Evolutionary conservation across 2,329 filamentous ascomycete species (phyloP).

Genomic region (Colletotrichum theobromicola): DNA sequence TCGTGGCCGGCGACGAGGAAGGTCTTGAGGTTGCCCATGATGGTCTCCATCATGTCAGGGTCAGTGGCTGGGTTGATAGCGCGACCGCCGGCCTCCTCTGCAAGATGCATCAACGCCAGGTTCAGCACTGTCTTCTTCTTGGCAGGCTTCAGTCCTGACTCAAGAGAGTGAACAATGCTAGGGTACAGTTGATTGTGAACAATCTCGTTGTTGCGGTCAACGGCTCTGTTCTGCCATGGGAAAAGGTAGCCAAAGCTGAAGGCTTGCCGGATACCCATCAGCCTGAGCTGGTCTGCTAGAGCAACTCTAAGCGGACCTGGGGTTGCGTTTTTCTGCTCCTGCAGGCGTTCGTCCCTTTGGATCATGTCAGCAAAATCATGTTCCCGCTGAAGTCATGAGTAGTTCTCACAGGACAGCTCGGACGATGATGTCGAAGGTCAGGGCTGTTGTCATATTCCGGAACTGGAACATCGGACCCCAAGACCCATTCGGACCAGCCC

Average conservation of each 20-base stretch:
- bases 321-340: slow-evolving; percentile 29
- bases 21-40: slow-evolving; percentile 36
- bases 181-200: not conserved
- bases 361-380: not conserved
- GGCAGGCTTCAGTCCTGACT: not conserved
- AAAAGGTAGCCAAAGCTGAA: slow-evolving; percentile 37
- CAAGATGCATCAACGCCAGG: not conserved
- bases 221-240: not conserved
- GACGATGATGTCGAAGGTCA: slow-evolving; percentile 32
- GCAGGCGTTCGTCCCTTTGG: slow-evolving; percentile 32
- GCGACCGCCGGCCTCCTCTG: not conserved
- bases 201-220: not conserved
- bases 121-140: slow-evolving; percentile 8
- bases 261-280: slow-evolving; percentile 32
- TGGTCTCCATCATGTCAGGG: slow-evolving; percentile 23
- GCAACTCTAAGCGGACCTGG: not conserved
- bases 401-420: slow-evolving; percentile 23
- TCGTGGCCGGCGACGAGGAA: slow-evolving; percentile 44
- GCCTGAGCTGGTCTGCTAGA: not conserved
- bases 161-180: not conserved
- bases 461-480: slow-evolving; percentile 14
- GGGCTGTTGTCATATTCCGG: not conserved
- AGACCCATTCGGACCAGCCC: not conserved
- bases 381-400: fast-evolving
- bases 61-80: not conserved